Percentiles rank a stretch among this genome's conserved stretches.
These are phyloP conservation scores for Xylaria sp. DNA, from an alignment of 495 filamentous ascomycete genomes.

Conservation along the genomic window DNA sequence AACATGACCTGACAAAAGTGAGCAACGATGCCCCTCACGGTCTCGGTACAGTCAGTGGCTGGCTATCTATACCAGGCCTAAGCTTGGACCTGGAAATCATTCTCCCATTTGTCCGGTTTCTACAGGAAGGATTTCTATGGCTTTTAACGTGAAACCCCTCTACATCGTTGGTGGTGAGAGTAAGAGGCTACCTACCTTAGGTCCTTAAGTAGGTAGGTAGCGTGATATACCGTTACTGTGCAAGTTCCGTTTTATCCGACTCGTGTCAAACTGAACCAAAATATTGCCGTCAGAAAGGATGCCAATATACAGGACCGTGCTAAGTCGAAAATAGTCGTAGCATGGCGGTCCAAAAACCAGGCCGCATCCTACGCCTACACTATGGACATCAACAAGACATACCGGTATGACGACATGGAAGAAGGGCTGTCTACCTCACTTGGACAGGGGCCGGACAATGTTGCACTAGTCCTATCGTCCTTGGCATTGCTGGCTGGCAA, in stretches of 20 bases:
- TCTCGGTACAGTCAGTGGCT: background rate
- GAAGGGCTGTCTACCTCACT: background rate
- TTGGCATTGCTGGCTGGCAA: background rate
- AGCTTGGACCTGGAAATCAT: background rate
- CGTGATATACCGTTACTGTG: background rate
- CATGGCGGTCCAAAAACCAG: background rate
- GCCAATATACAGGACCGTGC: background rate
- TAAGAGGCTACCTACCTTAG: slow-evolving; percentile 10
- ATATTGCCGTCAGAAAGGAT: background rate
- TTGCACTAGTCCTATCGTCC: background rate
- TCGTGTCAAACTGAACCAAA: background rate
- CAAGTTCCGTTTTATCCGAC: slow-evolving; percentile 2
- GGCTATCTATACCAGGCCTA: background rate
- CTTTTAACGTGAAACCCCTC: slow-evolving; percentile 10
- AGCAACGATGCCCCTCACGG: background rate
- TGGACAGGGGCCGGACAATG: background rate
- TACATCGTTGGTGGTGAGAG: background rate
- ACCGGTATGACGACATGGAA: slow-evolving; percentile 13
- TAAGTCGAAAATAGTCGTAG: background rate
- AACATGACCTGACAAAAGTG: background rate
- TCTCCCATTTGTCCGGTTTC: background rate
- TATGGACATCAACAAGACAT: background rate
- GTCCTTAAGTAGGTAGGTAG: too few species aligned
- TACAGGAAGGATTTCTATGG: slow-evolving; percentile 11
- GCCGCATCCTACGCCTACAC: background rate